phyloP scores from a whole-genome alignment of 2,329 filamentous ascomycete genomes.

The Arachnomyces sp. region DNA sequence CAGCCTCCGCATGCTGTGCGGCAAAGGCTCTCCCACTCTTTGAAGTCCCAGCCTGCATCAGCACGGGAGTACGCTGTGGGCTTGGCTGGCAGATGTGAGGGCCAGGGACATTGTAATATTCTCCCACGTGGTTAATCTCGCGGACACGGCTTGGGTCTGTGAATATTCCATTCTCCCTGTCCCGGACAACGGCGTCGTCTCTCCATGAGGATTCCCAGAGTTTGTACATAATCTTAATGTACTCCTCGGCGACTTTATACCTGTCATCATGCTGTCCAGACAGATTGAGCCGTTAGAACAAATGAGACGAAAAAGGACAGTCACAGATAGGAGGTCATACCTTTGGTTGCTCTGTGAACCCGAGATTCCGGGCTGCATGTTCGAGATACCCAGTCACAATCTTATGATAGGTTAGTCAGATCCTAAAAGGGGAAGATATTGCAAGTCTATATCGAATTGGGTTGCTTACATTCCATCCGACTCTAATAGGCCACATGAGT shows the following conservation, averaged over 20 bases:
- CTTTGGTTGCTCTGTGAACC: slow-evolving; percentile 46
- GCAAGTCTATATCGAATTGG: slow-evolving; percentile 9
- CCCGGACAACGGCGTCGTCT: slow-evolving; percentile 55
- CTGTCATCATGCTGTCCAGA: slow-evolving; percentile 51
- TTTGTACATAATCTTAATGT: slow-evolving; percentile 57
- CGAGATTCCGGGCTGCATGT: slow-evolving; percentile 56
- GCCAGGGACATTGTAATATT: slow-evolving; percentile 56
- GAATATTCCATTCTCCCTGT: slow-evolving; percentile 53
- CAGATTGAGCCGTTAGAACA: background rate
- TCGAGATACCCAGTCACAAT: slow-evolving; percentile 63
- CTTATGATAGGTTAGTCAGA: too few relatives aligned
- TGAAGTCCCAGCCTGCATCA: slow-evolving; percentile 63
- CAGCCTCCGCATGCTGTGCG: slow-evolving; percentile 61
- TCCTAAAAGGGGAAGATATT: slow-evolving; percentile 20
- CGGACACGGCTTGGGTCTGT: slow-evolving; percentile 51
- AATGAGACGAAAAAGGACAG: too few relatives aligned
- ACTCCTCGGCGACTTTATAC: slow-evolving; percentile 57
- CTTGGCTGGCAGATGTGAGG: slow-evolving; percentile 59
- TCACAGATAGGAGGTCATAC: slow-evolving; percentile 13
- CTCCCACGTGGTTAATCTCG: slow-evolving; percentile 57
- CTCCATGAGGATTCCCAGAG: slow-evolving; percentile 60
- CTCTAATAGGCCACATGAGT: slow-evolving; percentile 20
- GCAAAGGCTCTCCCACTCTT: slow-evolving; percentile 58
- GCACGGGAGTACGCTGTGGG: slow-evolving; percentile 59
- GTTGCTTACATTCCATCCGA: slow-evolving; percentile 48